phyloP scores from a whole-genome alignment of 352 stramenopile species.

The Pythium phragmitis region DNA sequence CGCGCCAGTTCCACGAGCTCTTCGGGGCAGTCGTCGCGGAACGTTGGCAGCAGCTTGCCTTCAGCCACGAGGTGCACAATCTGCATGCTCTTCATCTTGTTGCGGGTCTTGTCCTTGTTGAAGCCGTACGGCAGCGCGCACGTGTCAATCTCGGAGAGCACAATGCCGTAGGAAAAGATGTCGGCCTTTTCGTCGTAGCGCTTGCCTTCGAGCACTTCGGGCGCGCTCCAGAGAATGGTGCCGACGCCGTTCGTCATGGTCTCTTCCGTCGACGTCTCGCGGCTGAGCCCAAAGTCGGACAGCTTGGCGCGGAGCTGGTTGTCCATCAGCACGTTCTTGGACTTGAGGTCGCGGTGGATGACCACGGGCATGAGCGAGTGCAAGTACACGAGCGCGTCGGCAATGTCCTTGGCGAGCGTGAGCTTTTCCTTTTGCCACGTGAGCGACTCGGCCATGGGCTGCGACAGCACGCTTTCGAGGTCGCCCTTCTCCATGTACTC shows the following conservation, averaged over 20 bases:
- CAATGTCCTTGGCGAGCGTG: conserved; percentile 57
- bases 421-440: conserved; percentile 64
- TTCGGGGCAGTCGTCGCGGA: conserved; percentile 59
- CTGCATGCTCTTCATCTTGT: conserved; percentile 81
- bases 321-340: conserved; percentile 72
- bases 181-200: conserved; percentile 78
- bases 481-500: conserved; percentile 83
- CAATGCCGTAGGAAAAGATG: conserved; percentile 75
- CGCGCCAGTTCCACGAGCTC: conserved; percentile 55
- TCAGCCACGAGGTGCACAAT: conserved; percentile 82
- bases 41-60: conserved; percentile 71
- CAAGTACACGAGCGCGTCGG: conserved; percentile 68
- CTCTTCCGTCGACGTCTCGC: conserved; percentile 61
- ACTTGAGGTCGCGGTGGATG: conserved; percentile 76
- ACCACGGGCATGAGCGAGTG: conserved; percentile 64
- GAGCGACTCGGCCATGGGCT: conserved; percentile 38
- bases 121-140: conserved; percentile 73
- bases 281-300: conserved; percentile 72
- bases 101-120: conserved; percentile 43
- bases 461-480: conserved; percentile 48
- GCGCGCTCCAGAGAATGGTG: conserved; percentile 73
- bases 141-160: conserved; percentile 76
- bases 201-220: conserved; percentile 68
- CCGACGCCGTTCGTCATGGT: conserved; percentile 80
- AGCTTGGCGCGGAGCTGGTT: conserved; percentile 61